phyloP scores from a whole-genome alignment of 805 yeast genomes.

The Candida pini region DNA sequence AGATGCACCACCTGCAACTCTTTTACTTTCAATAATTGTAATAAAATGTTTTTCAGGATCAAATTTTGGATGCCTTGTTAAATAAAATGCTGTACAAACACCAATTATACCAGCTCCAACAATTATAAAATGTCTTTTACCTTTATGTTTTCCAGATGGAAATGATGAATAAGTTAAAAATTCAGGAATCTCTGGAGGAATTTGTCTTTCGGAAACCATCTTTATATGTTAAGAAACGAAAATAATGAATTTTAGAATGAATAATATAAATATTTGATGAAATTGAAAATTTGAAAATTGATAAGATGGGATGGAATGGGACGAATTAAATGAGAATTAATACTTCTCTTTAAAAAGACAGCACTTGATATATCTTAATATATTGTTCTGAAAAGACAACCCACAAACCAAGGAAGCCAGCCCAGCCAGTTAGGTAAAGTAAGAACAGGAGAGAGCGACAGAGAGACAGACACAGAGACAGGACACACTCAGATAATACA shows the following conservation, averaged over 20 bases:
- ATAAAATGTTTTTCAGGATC: slow-evolving; percentile 70
- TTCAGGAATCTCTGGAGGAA: slow-evolving; percentile 22
- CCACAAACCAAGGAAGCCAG: too few species aligned
- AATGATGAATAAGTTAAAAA: slow-evolving; percentile 29
- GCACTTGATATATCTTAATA: too few species aligned
- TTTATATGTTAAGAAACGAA: background rate
- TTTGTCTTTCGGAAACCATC: slow-evolving; percentile 16
- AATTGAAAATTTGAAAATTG: background rate
- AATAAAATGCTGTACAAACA: slow-evolving; percentile 86
- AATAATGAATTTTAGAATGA: too few species aligned
- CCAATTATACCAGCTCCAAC: slow-evolving; percentile 97
- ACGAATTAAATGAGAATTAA: too few species aligned
- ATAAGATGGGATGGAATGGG: too few species aligned
- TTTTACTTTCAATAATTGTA: slow-evolving; percentile 78
- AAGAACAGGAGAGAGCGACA: too few species aligned
- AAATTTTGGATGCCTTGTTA: slow-evolving; percentile 77
- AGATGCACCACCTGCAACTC: slow-evolving; percentile 96
- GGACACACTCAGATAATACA: too few species aligned
- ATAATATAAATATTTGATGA: background rate
- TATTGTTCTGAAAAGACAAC: too few species aligned
- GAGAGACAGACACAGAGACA: too few species aligned
- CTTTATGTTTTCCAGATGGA: slow-evolving; percentile 46
- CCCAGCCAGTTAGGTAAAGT: too few species aligned
- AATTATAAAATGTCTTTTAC: slow-evolving; percentile 71
- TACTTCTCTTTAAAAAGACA: too few species aligned